A percentile compares a stretch with the other conserved stretches of the same genome.
Conservation (phyloP, 2,329 filamentous ascomycete species). For the Cercospora brassicicola region DNA sequence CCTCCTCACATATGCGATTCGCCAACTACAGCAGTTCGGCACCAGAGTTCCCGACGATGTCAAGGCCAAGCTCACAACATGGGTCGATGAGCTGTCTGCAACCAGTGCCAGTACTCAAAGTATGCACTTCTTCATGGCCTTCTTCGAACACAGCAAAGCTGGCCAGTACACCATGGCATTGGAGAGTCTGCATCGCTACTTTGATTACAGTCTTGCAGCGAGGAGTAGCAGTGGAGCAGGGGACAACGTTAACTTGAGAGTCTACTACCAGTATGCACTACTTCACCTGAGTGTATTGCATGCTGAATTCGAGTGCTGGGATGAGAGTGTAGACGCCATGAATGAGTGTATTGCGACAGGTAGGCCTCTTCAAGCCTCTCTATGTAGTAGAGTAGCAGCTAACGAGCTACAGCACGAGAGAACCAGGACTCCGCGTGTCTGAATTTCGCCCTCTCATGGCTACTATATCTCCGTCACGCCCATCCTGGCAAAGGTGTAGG, state of each 20-base stretch:
- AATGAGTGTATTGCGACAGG: slow-evolving; percentile 86
- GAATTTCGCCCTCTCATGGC: slow-evolving; percentile 93
- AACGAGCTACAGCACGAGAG: slow-evolving; percentile 64
- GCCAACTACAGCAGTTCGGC: slow-evolving; percentile 80
- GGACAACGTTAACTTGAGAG: slow-evolving; percentile 25
- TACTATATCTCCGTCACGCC: slow-evolving; percentile 88
- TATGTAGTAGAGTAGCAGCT: neutral
- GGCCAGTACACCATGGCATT: slow-evolving; percentile 89
- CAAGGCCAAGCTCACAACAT: slow-evolving; percentile 63
- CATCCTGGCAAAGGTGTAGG: slow-evolving; percentile 59
- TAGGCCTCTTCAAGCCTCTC: slow-evolving; percentile 16
- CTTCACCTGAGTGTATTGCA: slow-evolving; percentile 92
- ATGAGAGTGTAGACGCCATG: slow-evolving; percentile 89
- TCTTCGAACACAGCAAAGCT: slow-evolving; percentile 87
- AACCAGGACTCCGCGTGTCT: slow-evolving; percentile 89
- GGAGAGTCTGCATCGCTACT: slow-evolving; percentile 89
- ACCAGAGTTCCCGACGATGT: slow-evolving; percentile 74
- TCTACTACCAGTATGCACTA: slow-evolving; percentile 91
- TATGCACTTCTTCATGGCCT: slow-evolving; percentile 48
- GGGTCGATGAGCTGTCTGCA: slow-evolving; percentile 32
- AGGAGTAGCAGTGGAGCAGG: slow-evolving; percentile 15
- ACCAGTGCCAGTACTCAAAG: slow-evolving; percentile 30
- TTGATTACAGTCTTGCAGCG: slow-evolving; percentile 72
- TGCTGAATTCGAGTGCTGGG: slow-evolving; percentile 88
- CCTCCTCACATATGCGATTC: slow-evolving; percentile 83